A percentile compares a stretch with the other conserved stretches of the same genome.
phyloP scores from a whole-genome alignment of 768 basidiomycete genomes.

The Tylopilus sp. region DNA sequence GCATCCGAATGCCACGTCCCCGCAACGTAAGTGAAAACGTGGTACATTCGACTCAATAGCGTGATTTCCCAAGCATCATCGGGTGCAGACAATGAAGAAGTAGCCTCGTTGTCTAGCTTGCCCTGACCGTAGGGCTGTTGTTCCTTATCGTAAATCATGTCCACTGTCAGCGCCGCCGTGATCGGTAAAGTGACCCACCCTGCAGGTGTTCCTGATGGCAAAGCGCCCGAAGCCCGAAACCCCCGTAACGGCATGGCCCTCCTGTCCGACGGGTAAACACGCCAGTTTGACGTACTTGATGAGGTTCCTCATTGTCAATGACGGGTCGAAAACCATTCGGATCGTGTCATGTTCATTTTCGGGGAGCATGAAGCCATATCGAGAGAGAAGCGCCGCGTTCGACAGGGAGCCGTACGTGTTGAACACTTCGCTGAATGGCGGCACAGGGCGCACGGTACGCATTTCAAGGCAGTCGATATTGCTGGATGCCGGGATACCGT shows the following conservation, averaged over 20 bases:
- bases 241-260: conserved; percentile 17
- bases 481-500: conserved; percentile 6
- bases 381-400: conserved; percentile 63
- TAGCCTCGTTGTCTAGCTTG: conserved; percentile 6
- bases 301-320: conserved; percentile 11
- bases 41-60: conserved; percentile 11
- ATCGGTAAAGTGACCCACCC: conserved; percentile 23
- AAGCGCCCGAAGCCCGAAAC: conserved; percentile 6
- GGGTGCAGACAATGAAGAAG: conserved; percentile 2
- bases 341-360: conserved; percentile 67
- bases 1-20: conserved; percentile 20
- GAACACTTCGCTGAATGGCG: conserved; percentile 56
- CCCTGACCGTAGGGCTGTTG: conserved; percentile 19
- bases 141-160: conserved; percentile 22
- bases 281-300: conserved; percentile 12
- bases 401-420: conserved; percentile 73
- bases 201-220: conserved; percentile 26
- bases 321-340: conserved; percentile 28
- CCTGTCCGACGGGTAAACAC: conserved; percentile 1
- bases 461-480: conserved; percentile 57
- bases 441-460: conserved; percentile 54
- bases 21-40: conserved; percentile 20
- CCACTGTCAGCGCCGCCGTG: conserved; percentile 19
- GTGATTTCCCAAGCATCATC: conserved; percentile 14
- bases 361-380: conserved; percentile 75